Conservation (phyloP, 441 rosid species). For the Brassica balearica region DNA sequence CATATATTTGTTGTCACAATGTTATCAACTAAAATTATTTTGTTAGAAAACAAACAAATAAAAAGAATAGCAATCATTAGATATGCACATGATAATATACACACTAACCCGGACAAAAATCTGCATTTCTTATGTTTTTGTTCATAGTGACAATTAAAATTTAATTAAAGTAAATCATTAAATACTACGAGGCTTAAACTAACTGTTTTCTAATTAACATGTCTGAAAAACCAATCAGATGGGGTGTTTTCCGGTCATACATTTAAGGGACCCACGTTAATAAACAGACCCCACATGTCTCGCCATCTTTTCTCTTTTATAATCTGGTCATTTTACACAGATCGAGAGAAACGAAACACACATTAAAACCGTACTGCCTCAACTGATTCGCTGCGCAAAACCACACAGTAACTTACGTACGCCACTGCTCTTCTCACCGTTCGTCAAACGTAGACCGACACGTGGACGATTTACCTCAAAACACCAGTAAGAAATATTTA, state of each 20-base stretch:
- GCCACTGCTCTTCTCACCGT: constrained; percentile 28
- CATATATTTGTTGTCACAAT: constrained; percentile 3
- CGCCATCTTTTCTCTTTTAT: constrained; percentile 23
- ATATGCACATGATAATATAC: constrained; percentile 19
- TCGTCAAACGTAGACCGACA: constrained; percentile 5
- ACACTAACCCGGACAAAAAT: constrained; percentile 17
- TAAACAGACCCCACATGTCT: constrained; percentile 40
- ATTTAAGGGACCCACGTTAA: constrained; percentile 27
- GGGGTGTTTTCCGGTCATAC: constrained; percentile 44
- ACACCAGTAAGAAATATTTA: neutral
- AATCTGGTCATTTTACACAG: constrained; percentile 30
- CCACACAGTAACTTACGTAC: constrained; percentile 39
- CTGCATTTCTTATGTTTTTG: constrained; percentile 27
- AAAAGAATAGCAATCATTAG: constrained; percentile 7
- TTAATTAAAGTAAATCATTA: neutral
- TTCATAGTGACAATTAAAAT: constrained; percentile 14
- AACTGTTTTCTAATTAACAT: constrained; percentile 34
- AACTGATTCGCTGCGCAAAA: constrained; percentile 29
- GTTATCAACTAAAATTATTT: neutral
- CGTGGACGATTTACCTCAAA: constrained; percentile 15
- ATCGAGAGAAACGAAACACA: constrained; percentile 34
- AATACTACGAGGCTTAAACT: constrained; percentile 26
- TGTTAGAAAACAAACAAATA: neutral
- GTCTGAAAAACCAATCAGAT: constrained; percentile 42
- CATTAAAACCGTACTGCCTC: constrained; percentile 31